phyloP scores from a whole-genome alignment of 352 stramenopile species.

The Phytopythium litorale region DNA sequence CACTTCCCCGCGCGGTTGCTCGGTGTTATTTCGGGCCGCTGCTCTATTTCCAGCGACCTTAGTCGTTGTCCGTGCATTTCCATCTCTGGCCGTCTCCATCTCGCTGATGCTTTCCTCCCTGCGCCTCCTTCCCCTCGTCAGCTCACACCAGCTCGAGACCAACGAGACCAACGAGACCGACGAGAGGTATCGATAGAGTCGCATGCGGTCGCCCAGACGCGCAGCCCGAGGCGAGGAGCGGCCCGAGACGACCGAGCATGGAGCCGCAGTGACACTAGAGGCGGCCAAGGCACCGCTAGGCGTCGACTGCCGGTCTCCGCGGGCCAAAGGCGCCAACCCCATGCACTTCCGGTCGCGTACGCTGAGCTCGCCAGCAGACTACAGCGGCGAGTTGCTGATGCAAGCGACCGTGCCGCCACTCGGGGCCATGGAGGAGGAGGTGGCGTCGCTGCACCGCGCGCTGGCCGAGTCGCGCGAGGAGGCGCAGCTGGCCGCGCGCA shows the following conservation, averaged over 20 bases:
- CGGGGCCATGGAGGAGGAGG: not conserved
- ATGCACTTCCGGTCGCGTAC: constrained; percentile 5
- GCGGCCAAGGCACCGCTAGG: not conserved
- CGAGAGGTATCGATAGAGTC: not conserved
- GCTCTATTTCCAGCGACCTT: constrained; percentile 1
- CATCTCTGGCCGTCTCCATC: not conserved
- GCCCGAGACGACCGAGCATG: not conserved
- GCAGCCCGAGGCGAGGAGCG: not conserved
- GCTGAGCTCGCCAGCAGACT: constrained; percentile 2
- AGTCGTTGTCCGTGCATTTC: not conserved
- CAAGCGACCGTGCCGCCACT: not conserved
- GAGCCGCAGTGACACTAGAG: too few relatives aligned
- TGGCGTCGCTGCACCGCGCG: constrained; percentile 6
- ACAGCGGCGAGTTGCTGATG: not conserved
- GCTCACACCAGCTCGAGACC: not conserved
- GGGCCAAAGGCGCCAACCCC: not conserved
- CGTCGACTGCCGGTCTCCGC: constrained; percentile 1
- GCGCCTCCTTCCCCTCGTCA: not conserved
- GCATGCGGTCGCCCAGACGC: constrained; percentile 1
- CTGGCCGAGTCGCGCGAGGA: constrained; percentile 23
- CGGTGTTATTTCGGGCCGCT: not conserved
- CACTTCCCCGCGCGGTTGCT: not conserved
- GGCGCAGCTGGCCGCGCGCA: constrained; percentile 18
- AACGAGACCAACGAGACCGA: not conserved
- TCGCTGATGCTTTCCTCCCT: not conserved